Conservation (phyloP, 148 eudicot species). For the Vaccinium darrowii region DNA sequence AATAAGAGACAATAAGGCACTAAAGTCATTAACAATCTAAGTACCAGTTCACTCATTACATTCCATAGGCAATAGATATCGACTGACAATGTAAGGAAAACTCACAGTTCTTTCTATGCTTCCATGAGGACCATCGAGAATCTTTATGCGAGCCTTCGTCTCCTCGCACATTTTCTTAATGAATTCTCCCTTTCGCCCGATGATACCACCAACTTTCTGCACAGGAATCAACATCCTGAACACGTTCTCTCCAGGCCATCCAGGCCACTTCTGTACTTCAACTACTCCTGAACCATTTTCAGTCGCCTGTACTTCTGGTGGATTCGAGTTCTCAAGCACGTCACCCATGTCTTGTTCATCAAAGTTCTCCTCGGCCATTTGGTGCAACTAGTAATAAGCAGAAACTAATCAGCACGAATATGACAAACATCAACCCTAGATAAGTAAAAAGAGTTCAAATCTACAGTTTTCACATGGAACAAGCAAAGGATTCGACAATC, state of each 20-base stretch:
- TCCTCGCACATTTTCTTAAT: conserved; percentile 8
- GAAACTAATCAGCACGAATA: background rate
- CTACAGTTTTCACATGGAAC: background rate
- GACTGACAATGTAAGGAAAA: background rate
- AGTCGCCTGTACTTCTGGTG: conserved; percentile 24
- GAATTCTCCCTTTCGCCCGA: conserved; percentile 8
- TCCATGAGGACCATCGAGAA: conserved; percentile 10
- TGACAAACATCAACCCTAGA: background rate
- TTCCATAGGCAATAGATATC: background rate
- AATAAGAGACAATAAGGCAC: background rate
- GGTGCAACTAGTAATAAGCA: conserved; percentile 11
- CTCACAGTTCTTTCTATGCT: background rate
- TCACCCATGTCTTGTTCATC: conserved; percentile 18
- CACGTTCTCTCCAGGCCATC: conserved; percentile 8
- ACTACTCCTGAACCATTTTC: conserved; percentile 27
- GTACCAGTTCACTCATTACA: background rate
- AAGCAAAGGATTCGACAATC: background rate
- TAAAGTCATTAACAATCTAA: background rate
- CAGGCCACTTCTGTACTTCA: conserved; percentile 17
- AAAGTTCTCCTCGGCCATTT: conserved; percentile 38
- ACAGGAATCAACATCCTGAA: conserved; percentile 9
- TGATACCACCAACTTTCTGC: conserved; percentile 5
- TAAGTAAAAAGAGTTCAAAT: background rate
- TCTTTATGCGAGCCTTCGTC: conserved; percentile 8
- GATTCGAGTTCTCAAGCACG: conserved; percentile 28